Percentiles rank a stretch among this genome's conserved stretches.
phyloP scores from a whole-genome alignment of 2,329 filamentous ascomycete species.

The Aureobasidium pullulans region DNA sequence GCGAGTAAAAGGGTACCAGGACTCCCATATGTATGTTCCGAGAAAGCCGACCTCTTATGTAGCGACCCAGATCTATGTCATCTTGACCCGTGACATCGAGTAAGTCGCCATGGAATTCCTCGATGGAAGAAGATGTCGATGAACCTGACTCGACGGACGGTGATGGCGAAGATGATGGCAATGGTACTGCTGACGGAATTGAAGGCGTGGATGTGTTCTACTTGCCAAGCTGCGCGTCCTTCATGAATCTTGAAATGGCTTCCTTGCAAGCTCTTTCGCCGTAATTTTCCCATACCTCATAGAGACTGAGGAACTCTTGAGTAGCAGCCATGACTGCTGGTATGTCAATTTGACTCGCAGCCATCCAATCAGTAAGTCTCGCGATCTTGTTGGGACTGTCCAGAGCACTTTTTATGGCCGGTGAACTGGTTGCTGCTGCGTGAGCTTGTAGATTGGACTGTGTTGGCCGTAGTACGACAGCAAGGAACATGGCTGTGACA shows the following conservation, averaged over 20 bases:
- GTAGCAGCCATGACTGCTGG: slow-evolving; percentile 80
- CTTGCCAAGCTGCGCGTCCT: slow-evolving; percentile 32
- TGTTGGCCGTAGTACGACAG: slow-evolving; percentile 70
- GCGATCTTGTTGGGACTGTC: slow-evolving; percentile 17
- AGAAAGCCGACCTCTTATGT: no score
- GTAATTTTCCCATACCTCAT: slow-evolving; percentile 65
- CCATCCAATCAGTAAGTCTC: slow-evolving; percentile 66
- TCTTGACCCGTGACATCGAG: no score
- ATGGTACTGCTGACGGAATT: no score
- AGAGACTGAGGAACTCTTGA: slow-evolving; percentile 85
- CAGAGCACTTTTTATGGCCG: slow-evolving; percentile 19
- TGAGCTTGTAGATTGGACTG: slow-evolving; percentile 42
- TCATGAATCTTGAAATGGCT: slow-evolving; percentile 54
- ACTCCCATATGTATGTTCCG: no score
- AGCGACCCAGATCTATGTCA: no score
- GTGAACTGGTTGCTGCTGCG: slow-evolving; percentile 22
- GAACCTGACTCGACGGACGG: no score
- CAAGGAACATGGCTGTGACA: slow-evolving; percentile 76
- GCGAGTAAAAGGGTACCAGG: no score
- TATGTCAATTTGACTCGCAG: slow-evolving; percentile 79
- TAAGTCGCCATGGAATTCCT: no score
- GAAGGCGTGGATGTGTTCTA: background rate
- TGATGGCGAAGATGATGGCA: no score
- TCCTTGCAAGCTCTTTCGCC: slow-evolving; percentile 60
- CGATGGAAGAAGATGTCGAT: no score